Evolutionary conservation across 2,329 filamentous ascomycete species (phyloP), one percentile per base, ranked within the genome.

Genomic region (Zasmidium angulare): DNA sequence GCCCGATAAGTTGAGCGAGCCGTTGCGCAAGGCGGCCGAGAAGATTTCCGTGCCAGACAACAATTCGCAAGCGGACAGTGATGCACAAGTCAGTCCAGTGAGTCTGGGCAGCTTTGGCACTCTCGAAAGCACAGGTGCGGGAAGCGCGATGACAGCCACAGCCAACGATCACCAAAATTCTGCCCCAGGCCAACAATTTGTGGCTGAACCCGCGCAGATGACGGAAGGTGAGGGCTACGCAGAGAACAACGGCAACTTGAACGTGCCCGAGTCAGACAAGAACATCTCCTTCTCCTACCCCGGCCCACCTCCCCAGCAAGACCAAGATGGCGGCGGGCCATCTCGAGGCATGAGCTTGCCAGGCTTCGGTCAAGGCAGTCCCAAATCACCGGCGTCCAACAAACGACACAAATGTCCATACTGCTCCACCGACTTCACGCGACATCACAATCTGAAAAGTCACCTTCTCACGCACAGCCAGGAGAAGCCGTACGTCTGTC

Each of bases 391-490:
- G 4, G 88, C 89, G 0, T 69, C 68, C 9, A 83, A 85, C 54
- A 97, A 96, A 78, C 93, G 95, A 71, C 93, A 99, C 79, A 96
- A 95, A 75, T 99, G 95, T 72, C 93, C 91, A 0, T 96, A 96
- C 75, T 99, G 95, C 81, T 86, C 91, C 43, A 97, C 95, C 3
- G 95, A 96, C 71, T 99, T 99, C 68, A 99, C 95, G 24, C 86
- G 95, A 48, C 95, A 98, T 73, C 95, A 98, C 74, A 98, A 99
- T 71, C 84, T 98, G 24, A 99, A 98, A 78, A 97, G 92, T 68
- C 95, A 99, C 78, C 84, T 99, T 58, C 85, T 99, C 72, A 98
- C 95, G 0, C 95, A 98, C 76, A 97, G 93, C 70, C 93, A 99
- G 80, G 95, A 99, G 76, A 99, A 99, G 77, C 95, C 95, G 0